Base-by-base conservation (phyloP, 768 basidiomycete species). In the Guyanaporus albipodus region DNA sequence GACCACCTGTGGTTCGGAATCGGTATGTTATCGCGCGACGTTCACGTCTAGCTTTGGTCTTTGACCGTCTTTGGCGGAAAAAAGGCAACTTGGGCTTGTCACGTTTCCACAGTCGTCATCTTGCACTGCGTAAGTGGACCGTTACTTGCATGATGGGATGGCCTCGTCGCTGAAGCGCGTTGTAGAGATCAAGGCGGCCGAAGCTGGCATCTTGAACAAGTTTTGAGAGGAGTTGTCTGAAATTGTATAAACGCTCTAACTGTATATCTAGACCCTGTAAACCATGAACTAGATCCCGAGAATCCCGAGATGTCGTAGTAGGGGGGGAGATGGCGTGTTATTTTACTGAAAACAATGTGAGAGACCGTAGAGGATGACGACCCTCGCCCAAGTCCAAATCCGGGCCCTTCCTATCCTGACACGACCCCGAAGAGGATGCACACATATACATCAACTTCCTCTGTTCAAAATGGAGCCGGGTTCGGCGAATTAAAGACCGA, bases 401-500 rank as follows among this genome's bases (percentile, higher is more conserved):
- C 76, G 83, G 42, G 62, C 94, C 24, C 67, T 90, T 41, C 67
- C 73, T 8, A 65, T 89, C 22, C 77, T 90, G 91, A 4, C 95
- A 97, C 63, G 88, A 96, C 53, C 90, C 93, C 2, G 90, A 92
- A 57, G 95, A 97, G 62, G 95, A 98, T 56, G 94, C 95, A 0
- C 73, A 84, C 18, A 87, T 93, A 1, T 93, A 91, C 57, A 54
- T 91, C 8, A 92, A 94, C 49, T 70, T 99, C 24, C 62, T 99
- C 19, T 76, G 78, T 96, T 18, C 78, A 80, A 39, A 72, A 82
- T 52, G 91, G 83, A 0, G 75, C 77, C 0, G 85, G 83, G 1
- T 97, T 87, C 62, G 95, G 94, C 4, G 87, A 91, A 64, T 91
- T 87, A 63, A 85, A 82, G 63, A 78, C 79, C 2, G 91, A 94